phyloP scores from a whole-genome alignment of 176 grass and related monocot species.

The Eremochloa ophiuroides region DNA sequence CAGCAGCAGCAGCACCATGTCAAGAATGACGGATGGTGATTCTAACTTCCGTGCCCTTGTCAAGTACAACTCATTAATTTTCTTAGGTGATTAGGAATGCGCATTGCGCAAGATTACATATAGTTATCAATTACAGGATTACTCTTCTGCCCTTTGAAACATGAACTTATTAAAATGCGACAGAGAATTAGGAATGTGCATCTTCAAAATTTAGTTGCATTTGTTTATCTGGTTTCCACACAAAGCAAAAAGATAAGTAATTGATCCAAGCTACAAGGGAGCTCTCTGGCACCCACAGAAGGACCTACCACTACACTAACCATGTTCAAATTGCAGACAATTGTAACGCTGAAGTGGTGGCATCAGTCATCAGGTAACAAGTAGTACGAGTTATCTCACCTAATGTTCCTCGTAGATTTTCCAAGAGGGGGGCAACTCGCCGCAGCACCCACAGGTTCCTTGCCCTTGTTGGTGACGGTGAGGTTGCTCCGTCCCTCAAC shows the following conservation, averaged over 20 bases:
- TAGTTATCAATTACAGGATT: background rate
- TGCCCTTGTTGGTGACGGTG: background rate
- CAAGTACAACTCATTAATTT: background rate
- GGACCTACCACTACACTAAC: background rate
- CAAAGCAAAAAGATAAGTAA: background rate
- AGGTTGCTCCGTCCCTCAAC: background rate
- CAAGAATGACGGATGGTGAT: background rate
- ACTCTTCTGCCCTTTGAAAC: background rate
- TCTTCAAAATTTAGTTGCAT: background rate
- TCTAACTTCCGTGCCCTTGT: background rate
- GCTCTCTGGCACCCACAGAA: too few species aligned
- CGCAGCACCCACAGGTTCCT: background rate
- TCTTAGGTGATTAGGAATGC: background rate
- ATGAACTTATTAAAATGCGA: background rate
- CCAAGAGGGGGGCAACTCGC: constrained; percentile 42
- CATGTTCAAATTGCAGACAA: background rate
- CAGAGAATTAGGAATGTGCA: background rate
- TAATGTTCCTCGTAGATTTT: background rate
- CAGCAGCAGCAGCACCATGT: background rate
- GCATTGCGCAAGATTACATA: background rate
- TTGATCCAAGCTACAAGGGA: background rate
- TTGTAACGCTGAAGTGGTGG: background rate
- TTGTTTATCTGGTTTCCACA: background rate
- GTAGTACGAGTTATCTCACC: background rate
- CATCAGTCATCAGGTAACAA: background rate